Percentiles rank a stretch among this genome's conserved stretches.
These are phyloP conservation scores for Pythium phragmiticola DNA, from an alignment of 352 stramenopile species.

Conservation along the genomic window DNA sequence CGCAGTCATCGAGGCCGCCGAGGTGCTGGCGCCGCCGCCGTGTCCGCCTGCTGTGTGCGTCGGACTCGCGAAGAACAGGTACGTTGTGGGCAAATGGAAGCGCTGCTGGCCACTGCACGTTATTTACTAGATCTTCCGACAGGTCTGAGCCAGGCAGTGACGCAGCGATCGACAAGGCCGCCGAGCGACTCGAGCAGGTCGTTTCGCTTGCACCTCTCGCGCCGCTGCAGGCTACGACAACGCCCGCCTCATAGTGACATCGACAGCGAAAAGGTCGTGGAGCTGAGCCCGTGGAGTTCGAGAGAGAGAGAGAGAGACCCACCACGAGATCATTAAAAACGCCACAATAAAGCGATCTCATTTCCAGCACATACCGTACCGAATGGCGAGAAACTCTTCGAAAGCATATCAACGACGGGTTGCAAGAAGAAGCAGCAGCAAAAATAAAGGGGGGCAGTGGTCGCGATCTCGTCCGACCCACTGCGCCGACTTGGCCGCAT, in stretches of 20 bases:
- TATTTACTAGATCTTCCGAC: neutral
- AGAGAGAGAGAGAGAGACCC: neutral
- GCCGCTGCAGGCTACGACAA: neutral
- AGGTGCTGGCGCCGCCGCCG: conserved; percentile 4
- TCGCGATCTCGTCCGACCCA: neutral
- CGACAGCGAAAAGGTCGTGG: neutral
- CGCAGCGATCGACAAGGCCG: conserved; percentile 1
- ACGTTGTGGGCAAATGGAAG: too few species aligned
- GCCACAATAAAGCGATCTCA: neutral
- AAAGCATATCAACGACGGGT: neutral
- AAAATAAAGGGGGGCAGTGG: too few species aligned
- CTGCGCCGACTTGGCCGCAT: neutral
- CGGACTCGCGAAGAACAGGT: neutral
- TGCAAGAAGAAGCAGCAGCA: neutral
- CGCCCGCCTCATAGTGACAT: neutral
- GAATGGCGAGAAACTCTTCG: neutral
- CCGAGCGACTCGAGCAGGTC: conserved; percentile 7
- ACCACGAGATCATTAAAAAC: neutral
- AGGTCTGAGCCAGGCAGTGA: conserved; percentile 14
- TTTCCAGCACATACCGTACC: neutral
- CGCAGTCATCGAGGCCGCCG: conserved; percentile 21
- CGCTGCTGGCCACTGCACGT: too few species aligned
- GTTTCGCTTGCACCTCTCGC: neutral
- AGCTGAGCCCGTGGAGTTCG: neutral
- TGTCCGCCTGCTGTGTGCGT: too few species aligned